Conservation (phyloP, 2,329 filamentous ascomycete genomes). For the Stagonosporopsis cucurbitacearum region DNA sequence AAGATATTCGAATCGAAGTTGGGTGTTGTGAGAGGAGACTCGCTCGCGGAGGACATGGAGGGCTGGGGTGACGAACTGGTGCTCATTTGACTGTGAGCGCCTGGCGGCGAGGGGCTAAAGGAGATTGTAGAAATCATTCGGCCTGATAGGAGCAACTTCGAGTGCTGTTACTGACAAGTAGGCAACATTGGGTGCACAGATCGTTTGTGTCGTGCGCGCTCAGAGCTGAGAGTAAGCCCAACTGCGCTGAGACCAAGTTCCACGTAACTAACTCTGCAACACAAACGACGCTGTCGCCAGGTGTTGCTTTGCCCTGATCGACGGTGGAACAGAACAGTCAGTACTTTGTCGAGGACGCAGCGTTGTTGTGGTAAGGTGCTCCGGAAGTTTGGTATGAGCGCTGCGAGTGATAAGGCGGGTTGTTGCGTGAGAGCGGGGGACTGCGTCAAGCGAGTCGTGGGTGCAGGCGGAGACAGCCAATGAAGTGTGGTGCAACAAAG, state of each 20-base stretch:
- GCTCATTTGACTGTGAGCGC: slow-evolving; percentile 45
- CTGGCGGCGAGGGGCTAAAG: slow-evolving; percentile 45
- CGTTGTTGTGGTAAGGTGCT: slow-evolving; percentile 28
- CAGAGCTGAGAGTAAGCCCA: slow-evolving; percentile 1
- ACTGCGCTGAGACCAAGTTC: slow-evolving; percentile 5
- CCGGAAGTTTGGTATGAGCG: slow-evolving; percentile 34
- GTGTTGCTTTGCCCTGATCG: slow-evolving; percentile 3
- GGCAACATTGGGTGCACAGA: slow-evolving; percentile 37
- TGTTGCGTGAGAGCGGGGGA: slow-evolving; percentile 44
- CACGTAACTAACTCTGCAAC: slow-evolving; percentile 19
- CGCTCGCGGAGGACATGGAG: slow-evolving; percentile 51
- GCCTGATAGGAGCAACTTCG: slow-evolving; percentile 25
- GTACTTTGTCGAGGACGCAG: slow-evolving; percentile 16
- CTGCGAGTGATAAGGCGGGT: slow-evolving; percentile 41
- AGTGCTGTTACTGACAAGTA: slow-evolving; percentile 26
- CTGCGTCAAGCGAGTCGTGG: slow-evolving; percentile 45
- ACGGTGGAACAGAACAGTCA: slow-evolving; percentile 18
- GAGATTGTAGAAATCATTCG: slow-evolving; percentile 47
- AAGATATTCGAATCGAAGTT: slow-evolving; percentile 42
- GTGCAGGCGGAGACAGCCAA: slow-evolving; percentile 38
- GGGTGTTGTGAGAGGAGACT: slow-evolving; percentile 47
- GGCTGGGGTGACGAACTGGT: slow-evolving; percentile 50
- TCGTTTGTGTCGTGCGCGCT: slow-evolving; percentile 4
- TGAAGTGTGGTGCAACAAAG: slow-evolving; percentile 34
- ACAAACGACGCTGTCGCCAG: not conserved